These are phyloP conservation scores for Excoecaria cochinchinensis DNA, from an alignment of 345 rosid genomes.

Conservation along the genomic window DNA sequence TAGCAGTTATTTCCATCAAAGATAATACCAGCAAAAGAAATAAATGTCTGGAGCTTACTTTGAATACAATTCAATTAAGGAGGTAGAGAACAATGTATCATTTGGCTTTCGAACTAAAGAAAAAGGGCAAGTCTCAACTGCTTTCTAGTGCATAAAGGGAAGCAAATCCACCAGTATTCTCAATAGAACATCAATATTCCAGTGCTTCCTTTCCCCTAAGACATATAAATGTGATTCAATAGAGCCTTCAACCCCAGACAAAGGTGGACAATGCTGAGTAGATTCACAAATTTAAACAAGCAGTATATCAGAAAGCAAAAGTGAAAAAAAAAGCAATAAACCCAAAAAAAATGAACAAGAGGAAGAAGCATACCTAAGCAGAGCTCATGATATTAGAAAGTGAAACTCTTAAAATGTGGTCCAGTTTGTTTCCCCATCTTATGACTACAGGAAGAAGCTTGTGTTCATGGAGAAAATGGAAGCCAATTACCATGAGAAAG, in stretches of 20 bases:
- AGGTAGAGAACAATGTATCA: constrained; percentile 47
- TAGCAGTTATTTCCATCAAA: constrained; percentile 1
- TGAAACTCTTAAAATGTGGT: constrained; percentile 66
- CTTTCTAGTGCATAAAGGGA: constrained; percentile 66
- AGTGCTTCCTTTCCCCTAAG: constrained; percentile 90
- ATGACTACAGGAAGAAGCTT: constrained; percentile 79
- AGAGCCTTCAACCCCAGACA: constrained; percentile 96
- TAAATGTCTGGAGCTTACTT: constrained; percentile 41
- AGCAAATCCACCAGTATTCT: constrained; percentile 78
- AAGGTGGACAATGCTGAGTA: constrained; percentile 81
- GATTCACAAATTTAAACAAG: constrained; percentile 10
- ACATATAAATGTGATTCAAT: constrained; percentile 83
- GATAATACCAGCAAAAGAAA: not conserved
- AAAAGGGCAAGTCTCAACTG: constrained; percentile 81
- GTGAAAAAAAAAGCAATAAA: constrained; percentile 9
- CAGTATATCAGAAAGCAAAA: constrained; percentile 9
- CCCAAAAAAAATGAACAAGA: not conserved
- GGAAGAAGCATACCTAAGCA: constrained; percentile 63
- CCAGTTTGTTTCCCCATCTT: constrained; percentile 85
- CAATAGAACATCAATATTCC: constrained; percentile 87
- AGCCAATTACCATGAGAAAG: no score
- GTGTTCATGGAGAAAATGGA: no score
- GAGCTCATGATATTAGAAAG: constrained; percentile 73
- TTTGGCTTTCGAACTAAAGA: constrained; percentile 47
- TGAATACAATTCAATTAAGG: constrained; percentile 69